These are phyloP conservation scores for Ephemerocybe angulata DNA, from an alignment of 768 basidiomycete species.

Conservation along the genomic window DNA sequence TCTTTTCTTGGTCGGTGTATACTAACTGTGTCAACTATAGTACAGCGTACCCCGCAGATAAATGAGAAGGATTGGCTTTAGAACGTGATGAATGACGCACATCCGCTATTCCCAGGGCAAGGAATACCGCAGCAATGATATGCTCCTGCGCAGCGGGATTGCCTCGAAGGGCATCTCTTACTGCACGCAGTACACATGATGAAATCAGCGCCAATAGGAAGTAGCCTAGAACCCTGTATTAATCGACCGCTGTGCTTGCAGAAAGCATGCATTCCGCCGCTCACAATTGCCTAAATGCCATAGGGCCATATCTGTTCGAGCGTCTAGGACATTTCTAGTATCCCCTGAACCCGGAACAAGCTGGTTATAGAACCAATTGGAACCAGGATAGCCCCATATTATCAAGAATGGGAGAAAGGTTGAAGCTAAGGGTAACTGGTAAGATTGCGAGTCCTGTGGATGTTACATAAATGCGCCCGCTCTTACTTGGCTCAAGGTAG, in stretches of 20 bases:
- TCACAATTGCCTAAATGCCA: constrained; percentile 68
- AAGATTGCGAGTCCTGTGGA: not conserved
- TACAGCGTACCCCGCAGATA: not conserved
- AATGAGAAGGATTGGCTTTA: not conserved
- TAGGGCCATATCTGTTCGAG: constrained; percentile 55
- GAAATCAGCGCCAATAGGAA: constrained; percentile 58
- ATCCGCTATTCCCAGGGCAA: constrained; percentile 66
- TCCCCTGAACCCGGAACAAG: constrained; percentile 50
- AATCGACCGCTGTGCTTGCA: constrained; percentile 4
- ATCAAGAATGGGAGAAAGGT: constrained; percentile 34
- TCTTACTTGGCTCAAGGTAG: constrained; percentile 60
- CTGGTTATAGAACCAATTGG: constrained; percentile 63
- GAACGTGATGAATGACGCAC: constrained; percentile 10
- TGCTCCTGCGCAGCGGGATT: constrained; percentile 64
- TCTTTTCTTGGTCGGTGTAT: not conserved
- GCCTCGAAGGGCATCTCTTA: constrained; percentile 53
- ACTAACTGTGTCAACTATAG: constrained; percentile 13
- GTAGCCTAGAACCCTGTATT: constrained; percentile 29
- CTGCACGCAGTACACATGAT: constrained; percentile 62
- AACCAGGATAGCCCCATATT: constrained; percentile 55
- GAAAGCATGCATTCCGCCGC: constrained; percentile 13
- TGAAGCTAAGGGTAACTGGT: constrained; percentile 24
- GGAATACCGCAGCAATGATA: constrained; percentile 59
- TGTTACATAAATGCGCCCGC: not conserved
- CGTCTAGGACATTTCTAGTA: constrained; percentile 34